phyloP scores from a whole-genome alignment of 1,139 yeast species.

The Kazachstania sp. region DNA sequence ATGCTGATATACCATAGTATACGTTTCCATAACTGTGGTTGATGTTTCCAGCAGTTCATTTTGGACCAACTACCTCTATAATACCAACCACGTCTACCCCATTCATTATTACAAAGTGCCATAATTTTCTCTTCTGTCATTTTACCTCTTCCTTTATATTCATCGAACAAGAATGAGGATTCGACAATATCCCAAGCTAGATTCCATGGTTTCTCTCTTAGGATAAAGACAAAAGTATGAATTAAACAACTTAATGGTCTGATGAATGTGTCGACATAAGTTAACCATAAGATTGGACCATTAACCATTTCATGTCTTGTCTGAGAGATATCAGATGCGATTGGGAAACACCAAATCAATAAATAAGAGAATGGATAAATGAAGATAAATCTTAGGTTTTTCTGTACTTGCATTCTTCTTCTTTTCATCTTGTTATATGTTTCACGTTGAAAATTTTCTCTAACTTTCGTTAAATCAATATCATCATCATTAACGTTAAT shows the following conservation, averaged over 20 bases:
- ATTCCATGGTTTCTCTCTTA: conserved; percentile 73
- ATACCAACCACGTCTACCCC: conserved; percentile 29
- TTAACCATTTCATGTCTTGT: conserved; percentile 40
- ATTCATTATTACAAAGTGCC: conserved; percentile 17
- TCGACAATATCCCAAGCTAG: conserved; percentile 28
- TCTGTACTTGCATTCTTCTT: conserved; percentile 58
- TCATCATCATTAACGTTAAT: not conserved
- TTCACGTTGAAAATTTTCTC: conserved; percentile 45
- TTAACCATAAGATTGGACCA: conserved; percentile 56
- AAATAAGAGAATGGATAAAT: conserved; percentile 78
- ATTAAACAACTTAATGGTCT: conserved; percentile 76
- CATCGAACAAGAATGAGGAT: conserved; percentile 17
- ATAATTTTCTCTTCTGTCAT: conserved; percentile 22
- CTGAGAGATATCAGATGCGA: conserved; percentile 60
- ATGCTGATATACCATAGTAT: conserved; percentile 22
- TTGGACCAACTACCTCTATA: conserved; percentile 24
- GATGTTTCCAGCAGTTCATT: conserved; percentile 25
- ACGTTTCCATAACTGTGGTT: conserved; percentile 22
- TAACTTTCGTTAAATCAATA: conserved; percentile 19
- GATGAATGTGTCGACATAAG: conserved; percentile 60
- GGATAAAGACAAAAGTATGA: conserved; percentile 65
- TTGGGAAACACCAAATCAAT: conserved; percentile 73
- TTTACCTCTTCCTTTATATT: conserved; percentile 22
- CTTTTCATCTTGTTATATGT: conserved; percentile 51
- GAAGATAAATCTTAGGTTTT: conserved; percentile 72